Base-by-base conservation (phyloP, 768 basidiomycete genomes). In the Terana coerulea region DNA sequence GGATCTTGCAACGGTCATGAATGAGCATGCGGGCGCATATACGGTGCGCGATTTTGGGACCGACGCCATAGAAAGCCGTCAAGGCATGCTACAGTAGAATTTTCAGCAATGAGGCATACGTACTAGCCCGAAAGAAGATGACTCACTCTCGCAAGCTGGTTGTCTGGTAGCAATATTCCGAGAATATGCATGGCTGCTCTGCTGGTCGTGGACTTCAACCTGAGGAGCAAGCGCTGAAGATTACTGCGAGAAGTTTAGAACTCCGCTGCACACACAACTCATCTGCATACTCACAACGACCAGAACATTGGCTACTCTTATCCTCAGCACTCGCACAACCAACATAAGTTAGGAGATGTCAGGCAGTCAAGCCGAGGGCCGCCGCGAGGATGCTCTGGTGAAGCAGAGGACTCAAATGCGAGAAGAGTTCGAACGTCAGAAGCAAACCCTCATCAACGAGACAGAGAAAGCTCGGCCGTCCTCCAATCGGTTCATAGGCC, bases 1-100 rank as follows among this genome's bases (percentile, higher is more conserved):
- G 80, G 58, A 99, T 83, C 67, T 80, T 83, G 70, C 86, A 83
- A 56, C 76, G 77, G 74, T 91, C 84, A 69, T 98, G 94, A 47
- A 99, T 91, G 64, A 90, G 88, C 39, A 97, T 81, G 54, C 97
- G 86, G 9, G 95, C 91, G 64, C 95, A 93, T 28, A 99, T 76
- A 25, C 87, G 84, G 51, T 80, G 77, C 8, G 95, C 82, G 14
- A 82, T 88, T 54, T 77, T 71, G 60, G 75, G 79, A 5, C 89
- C 90, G 62, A 99, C 76, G 21, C 97, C 97, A 66, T 94, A 93
- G 73, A 98, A 93, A 44, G 77, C 75, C 12, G 86, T 90, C 53
- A 99, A 70, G n/a, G 94, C 95, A 71, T 86, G 83, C 95, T 99
- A 63, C 15, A 11, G 8, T 3, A 26, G 11, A 11, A 15, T 53